These are phyloP conservation scores for Dendrostoma leiphaemia DNA, from an alignment of 2,329 filamentous ascomycete genomes.

Conservation along the genomic window DNA sequence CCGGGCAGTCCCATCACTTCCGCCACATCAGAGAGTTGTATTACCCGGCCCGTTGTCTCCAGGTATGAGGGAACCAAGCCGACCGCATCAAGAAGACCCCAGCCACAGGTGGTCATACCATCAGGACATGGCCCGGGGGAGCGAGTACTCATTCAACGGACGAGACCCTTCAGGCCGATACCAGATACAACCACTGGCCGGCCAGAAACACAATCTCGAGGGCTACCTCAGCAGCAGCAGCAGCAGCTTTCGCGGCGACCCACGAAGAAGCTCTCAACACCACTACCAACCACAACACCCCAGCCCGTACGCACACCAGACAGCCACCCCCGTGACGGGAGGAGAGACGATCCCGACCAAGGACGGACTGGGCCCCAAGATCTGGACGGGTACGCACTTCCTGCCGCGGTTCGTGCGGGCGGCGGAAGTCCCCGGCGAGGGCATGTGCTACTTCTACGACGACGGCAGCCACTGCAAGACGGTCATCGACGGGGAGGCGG, in stretches of 20 bases:
- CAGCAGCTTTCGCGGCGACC: slow-evolving; percentile 19
- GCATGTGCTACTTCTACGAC: slow-evolving; percentile 81
- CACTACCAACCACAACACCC: slow-evolving; percentile 23
- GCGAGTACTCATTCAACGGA: slow-evolving; percentile 46
- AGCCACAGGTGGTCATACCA: slow-evolving; percentile 36
- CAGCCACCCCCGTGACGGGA: slow-evolving; percentile 27
- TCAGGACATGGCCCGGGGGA: slow-evolving; percentile 35
- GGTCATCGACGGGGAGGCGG: slow-evolving; percentile 78
- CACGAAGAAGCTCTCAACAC: slow-evolving; percentile 20
- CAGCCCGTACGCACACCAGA: slow-evolving; percentile 17
- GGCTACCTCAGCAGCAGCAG: slow-evolving; percentile 11
- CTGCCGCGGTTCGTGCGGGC: slow-evolving; percentile 63
- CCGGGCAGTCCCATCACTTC: slow-evolving; percentile 34
- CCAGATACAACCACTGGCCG: slow-evolving; percentile 35
- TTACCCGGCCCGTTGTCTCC: slow-evolving; percentile 46
- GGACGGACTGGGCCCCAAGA: slow-evolving; percentile 64
- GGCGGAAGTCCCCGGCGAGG: slow-evolving; percentile 72
- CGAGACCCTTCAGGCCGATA: slow-evolving; percentile 29
- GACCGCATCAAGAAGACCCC: slow-evolving; percentile 30
- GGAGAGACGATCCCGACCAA: slow-evolving; percentile 50
- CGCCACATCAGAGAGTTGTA: slow-evolving; percentile 29
- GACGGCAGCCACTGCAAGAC: slow-evolving; percentile 81
- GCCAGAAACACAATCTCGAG: slow-evolving; percentile 31
- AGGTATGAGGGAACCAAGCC: slow-evolving; percentile 39
- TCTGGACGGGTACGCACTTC: slow-evolving; percentile 68